Base-by-base conservation (phyloP, 805 yeast species). In the Candida koratica region DNA sequence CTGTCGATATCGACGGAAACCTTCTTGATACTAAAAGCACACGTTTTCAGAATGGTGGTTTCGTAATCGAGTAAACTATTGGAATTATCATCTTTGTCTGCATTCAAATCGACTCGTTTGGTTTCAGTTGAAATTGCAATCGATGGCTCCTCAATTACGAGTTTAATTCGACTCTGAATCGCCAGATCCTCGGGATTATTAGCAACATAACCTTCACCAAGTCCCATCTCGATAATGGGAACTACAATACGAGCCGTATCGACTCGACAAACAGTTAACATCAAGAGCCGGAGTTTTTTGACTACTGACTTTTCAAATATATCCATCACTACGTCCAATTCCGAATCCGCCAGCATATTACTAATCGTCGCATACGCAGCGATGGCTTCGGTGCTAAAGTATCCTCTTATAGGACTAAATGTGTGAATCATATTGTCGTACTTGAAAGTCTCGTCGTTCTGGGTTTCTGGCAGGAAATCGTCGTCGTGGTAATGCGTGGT, bases 271-370 rank as follows among this genome's bases (percentile, higher is more conserved):
- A 56, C 44, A 1, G 61, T 56, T 4, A 47, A 37, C 29, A 70
- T 48, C 15, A 60, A 52, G 6, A 34, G 34, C 17, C 64, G 58
- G 17, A 84, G 54, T 6, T 61, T 58, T 22, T 58, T 55, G 9
- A 84, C 65, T 2, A 82, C 73, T 7, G 75, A 74, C 12, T 75
- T 54, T 41, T 89, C 94, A 11, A 87, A 57, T 12, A 55, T 53
- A 53, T 89, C 96, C 47, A 88, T 60, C 4, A 77, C 63, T 9
- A 68, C 63, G 7, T 68, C 69, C 22, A 78, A 51, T 2, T 71
- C 61, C 11, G 62, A 60, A 12, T 55, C 56, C 16, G 64, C 60
- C 10, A 61, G 46, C 1, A 58, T 55, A 4, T 56, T 56, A 1
- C 60, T 31, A 22, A 78, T 47, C 1, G 56, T 59, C 1, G 70